Base-by-base conservation (phyloP, 78 protist species). In the Dictyostelium brefeldianum region DNA sequence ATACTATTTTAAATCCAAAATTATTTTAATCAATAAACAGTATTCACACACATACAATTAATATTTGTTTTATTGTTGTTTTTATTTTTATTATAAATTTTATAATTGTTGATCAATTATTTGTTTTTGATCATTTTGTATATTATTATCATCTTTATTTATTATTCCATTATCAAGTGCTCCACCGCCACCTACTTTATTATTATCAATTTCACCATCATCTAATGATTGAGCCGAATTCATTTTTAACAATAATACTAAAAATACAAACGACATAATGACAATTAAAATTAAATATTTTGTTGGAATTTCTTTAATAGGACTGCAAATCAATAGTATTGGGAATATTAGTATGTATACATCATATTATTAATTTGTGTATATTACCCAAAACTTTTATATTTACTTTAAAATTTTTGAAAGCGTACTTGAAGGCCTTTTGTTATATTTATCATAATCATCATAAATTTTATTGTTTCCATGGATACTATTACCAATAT, bases 381-480 rank as follows among this genome's bases (percentile, higher is more conserved):
- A 3, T 36, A 36, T 36, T 3, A 3, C 1, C 2, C 43, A 29
- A 31, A 67, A 25, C 25, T 7, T 7, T 5, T 17, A 73, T n/a
- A 36, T 10, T 46, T 73, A 73, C 79, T 10, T 73, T 73, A 73
- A 43, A 73, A 46, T 46, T 25, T 46, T 46, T 36, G 79, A 73
- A 46, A 73, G 20, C 17, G 79, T 51, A 67, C 29, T 67, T 12
- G 31, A 43, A 43, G 31, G 79, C 46, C 46, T 73, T 73, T 73
- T 73, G 56, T 73, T 73, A 73, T 73, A 73, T 73, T 73, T 73
- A 73, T 73, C 79, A 73, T 73, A 73, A 41, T 70, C 79, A 73
- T 73, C 79, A 73, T 73, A 73, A 9, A 47, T 73, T 73, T 73
- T 36, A 46, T 36, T 46, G 36, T 27, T 70, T 70, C 54, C 46